Evolutionary conservation across 495 filamentous ascomycete species (phyloP), one percentile per base, ranked within the genome.

Genomic region (Aspergillus wentii): DNA sequence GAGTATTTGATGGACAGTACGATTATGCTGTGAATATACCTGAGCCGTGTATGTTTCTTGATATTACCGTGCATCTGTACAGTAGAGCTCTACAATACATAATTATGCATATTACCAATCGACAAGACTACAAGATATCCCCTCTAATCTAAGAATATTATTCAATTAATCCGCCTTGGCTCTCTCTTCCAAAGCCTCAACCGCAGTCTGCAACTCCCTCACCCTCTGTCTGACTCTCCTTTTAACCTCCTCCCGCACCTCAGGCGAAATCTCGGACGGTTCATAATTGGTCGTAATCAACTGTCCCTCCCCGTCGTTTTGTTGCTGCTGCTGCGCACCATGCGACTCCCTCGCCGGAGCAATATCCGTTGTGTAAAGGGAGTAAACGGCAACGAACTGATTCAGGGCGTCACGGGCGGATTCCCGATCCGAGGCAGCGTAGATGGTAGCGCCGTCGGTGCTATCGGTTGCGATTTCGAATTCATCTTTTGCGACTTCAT

Each of bases 391-490:
- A 7, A 57, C 20, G 16, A 71, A 53, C 29, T 66, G 53, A 38
- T 66, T 53, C 22, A 71, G 48, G 7, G 64, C 61, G 38, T 71
- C 67, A 10, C 67, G 64, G 1, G 64, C 63, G 8, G 64, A 64
- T 29, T 66, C 67, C 5, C 67, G 61, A 29, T 71, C 67, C 2
- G 63, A 68, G n/a, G 68, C 59, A 1, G 67, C 64, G 51, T 71
- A 71, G 51, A 71, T 69, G 7, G 66, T 69, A 0, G 52, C 46
- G 5, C 41, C 35, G 29, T 68, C 59, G 8, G 68, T 69, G 49
- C 59, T 64, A 20, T 71, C 68, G 2, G 61, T 67, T 5, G 67
- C 67, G 36, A 71, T 71, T 53, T 71, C 67, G 41, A 71, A 62
- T 48, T 71, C 67, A 46, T 71, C 67, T 54, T 61, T 69, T 4